phyloP scores from a whole-genome alignment of 768 basidiomycete genomes.

The Amanita thiersii region DNA sequence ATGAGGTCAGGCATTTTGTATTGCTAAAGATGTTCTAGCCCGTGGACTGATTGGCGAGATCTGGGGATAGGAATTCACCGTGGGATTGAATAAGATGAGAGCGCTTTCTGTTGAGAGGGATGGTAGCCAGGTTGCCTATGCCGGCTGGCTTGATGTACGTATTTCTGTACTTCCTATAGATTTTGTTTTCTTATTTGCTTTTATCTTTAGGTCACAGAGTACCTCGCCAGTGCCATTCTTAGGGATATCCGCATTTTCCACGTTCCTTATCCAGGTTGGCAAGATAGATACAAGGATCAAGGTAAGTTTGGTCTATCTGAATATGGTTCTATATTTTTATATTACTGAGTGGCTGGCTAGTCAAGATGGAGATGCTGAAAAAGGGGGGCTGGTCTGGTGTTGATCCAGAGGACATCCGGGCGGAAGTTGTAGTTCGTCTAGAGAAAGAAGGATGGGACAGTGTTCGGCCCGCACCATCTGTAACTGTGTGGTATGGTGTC shows the following conservation, averaged over 20 bases:
- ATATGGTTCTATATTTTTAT: not conserved
- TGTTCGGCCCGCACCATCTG: slow-evolving; percentile 26
- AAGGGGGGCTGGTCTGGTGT: slow-evolving; percentile 24
- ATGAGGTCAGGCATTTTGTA: not conserved
- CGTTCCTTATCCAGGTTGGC: slow-evolving; percentile 22
- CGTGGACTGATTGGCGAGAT: not conserved
- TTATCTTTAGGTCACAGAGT: slow-evolving; percentile 20
- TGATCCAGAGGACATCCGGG: slow-evolving; percentile 22
- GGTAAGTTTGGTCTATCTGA: slow-evolving; percentile 15
- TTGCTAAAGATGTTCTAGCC: too few species aligned
- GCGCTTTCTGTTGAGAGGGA: not conserved
- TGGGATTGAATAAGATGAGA: not conserved
- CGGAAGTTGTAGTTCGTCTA: slow-evolving; percentile 22
- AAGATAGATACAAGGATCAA: slow-evolving; percentile 27
- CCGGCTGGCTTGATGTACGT: slow-evolving; percentile 6
- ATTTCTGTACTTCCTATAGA: not conserved
- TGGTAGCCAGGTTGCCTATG: slow-evolving; percentile 10
- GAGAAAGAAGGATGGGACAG: slow-evolving; percentile 19
- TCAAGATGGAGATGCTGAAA: slow-evolving; percentile 20
- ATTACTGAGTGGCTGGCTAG: slow-evolving; percentile 15
- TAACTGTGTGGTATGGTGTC: slow-evolving; percentile 31
- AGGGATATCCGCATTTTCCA: slow-evolving; percentile 32
- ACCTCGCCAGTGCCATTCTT: slow-evolving; percentile 29
- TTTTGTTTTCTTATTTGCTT: not conserved
- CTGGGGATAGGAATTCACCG: not conserved